Evolutionary conservation across 2,329 filamentous ascomycete species (phyloP).

Genomic region (Colletotrichum tofieldiae): DNA sequence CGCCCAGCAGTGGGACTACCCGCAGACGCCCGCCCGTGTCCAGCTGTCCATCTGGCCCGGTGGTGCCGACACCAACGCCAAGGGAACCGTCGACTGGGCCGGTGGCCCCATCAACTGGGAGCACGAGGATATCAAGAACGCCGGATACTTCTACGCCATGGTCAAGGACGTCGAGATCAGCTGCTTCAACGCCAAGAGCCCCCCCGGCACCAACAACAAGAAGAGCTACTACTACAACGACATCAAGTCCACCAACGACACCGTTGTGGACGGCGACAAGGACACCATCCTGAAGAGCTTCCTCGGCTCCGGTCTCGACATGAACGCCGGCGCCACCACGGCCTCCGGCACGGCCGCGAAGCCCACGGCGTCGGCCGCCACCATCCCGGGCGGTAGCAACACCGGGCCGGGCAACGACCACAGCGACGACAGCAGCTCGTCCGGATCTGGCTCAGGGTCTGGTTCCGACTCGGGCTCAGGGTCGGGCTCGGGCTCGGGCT

Average conservation of each 20-base stretch:
- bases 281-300: constrained; percentile 84
- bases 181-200: constrained; percentile 80
- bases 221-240: constrained; percentile 84
- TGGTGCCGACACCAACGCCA: constrained; percentile 82
- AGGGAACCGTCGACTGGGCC: constrained; percentile 92
- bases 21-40: constrained; percentile 91
- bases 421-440: constrained; percentile 46
- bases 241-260: constrained; percentile 78
- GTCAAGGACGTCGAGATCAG: constrained; percentile 84
- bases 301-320: constrained; percentile 84
- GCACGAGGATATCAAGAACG: constrained; percentile 81
- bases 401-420: constrained; percentile 49
- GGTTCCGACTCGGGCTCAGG: constrained; percentile 42
- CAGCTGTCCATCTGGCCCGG: constrained; percentile 98
- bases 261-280: constrained; percentile 83
- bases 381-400: constrained; percentile 52
- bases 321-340: constrained; percentile 61
- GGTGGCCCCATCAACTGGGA: constrained; percentile 93
- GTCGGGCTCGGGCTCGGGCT: constrained; percentile 41
- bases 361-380: constrained; percentile 40
- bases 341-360: constrained; percentile 41
- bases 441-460: constrained; percentile 39
- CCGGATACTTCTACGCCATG: constrained; percentile 91
- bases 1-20: constrained; percentile 85
- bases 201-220: constrained; percentile 78